Evolutionary conservation across 2,329 filamentous ascomycete species (phyloP).

Genomic region (Thelonectria blattea): DNA sequence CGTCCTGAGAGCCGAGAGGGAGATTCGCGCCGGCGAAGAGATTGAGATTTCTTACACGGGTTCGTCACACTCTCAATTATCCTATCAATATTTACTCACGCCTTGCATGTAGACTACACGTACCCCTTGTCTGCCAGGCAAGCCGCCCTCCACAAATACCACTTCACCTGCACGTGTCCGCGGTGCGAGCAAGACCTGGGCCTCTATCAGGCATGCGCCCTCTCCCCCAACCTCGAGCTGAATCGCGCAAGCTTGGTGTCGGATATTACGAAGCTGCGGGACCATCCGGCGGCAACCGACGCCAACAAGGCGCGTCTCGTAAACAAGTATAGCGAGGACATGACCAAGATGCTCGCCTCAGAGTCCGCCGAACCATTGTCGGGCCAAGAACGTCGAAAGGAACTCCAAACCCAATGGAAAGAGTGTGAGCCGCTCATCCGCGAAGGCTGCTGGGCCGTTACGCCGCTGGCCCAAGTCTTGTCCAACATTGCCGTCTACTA

Average conservation of each 20-base stretch:
- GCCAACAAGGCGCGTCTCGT: constrained; percentile 25
- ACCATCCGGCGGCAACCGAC: constrained; percentile 37
- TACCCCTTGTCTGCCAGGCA: constrained; percentile 51
- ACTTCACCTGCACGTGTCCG: constrained; percentile 58
- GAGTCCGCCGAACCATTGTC: constrained; percentile 23
- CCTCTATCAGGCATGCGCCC: constrained; percentile 58
- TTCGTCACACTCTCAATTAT: constrained; percentile 37
- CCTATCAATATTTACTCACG: background rate
- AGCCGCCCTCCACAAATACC: constrained; percentile 54
- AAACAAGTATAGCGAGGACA: constrained; percentile 32
- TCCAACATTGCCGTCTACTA: constrained; percentile 54
- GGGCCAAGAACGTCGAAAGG: constrained; percentile 36
- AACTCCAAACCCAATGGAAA: constrained; percentile 33
- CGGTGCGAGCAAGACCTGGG: constrained; percentile 59
- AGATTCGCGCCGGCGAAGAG: constrained; percentile 60
- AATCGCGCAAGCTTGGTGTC: constrained; percentile 54
- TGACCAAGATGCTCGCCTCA: constrained; percentile 38
- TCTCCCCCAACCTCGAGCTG: constrained; percentile 48
- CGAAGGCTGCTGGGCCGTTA: constrained; percentile 53
- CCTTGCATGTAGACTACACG: constrained; percentile 51
- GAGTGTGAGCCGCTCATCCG: constrained; percentile 34
- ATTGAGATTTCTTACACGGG: constrained; percentile 68
- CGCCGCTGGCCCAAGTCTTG: constrained; percentile 55
- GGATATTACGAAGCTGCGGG: constrained; percentile 42
- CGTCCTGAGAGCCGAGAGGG: constrained; percentile 55